A percentile compares a stretch with the other conserved stretches of the same genome.
phyloP scores from a whole-genome alignment of 768 basidiomycete species.

The Rickenella mellea region DNA sequence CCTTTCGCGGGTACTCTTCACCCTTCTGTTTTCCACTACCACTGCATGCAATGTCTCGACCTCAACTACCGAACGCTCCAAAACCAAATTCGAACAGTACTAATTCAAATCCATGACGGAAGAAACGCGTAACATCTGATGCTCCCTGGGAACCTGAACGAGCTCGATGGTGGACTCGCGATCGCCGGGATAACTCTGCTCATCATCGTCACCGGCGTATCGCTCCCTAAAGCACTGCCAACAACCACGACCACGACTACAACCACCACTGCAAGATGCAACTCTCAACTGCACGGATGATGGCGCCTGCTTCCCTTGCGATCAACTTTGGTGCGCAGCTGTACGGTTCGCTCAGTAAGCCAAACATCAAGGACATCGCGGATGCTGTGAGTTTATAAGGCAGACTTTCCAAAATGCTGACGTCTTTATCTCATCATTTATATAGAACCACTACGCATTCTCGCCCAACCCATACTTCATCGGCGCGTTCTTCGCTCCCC shows the following conservation, averaged over 20 bases:
- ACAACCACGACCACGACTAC: not conserved
- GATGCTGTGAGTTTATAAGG: conserved; percentile 14
- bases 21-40: too few species aligned
- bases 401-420: not conserved
- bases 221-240: not conserved
- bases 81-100: too few species aligned
- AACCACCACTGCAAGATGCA: conserved; percentile 1
- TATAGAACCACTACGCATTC: conserved; percentile 23
- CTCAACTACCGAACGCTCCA: too few species aligned
- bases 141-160: too few species aligned
- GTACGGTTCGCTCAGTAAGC: conserved; percentile 19
- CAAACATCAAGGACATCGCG: conserved; percentile 23
- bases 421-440: not conserved
- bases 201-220: not conserved
- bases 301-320: conserved; percentile 19
- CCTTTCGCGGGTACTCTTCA: too few species aligned
- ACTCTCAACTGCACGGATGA: conserved; percentile 15
- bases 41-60: too few species aligned
- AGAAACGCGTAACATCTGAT: too few species aligned
- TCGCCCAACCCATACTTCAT: conserved; percentile 23
- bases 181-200: not conserved
- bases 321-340: conserved; percentile 19
- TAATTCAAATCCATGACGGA: too few species aligned
- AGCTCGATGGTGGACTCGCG: not conserved
- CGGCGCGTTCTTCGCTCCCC: conserved; percentile 20